Conservation (phyloP, 139 green algal genomes). For the Mychonastes homosphaera region DNA sequence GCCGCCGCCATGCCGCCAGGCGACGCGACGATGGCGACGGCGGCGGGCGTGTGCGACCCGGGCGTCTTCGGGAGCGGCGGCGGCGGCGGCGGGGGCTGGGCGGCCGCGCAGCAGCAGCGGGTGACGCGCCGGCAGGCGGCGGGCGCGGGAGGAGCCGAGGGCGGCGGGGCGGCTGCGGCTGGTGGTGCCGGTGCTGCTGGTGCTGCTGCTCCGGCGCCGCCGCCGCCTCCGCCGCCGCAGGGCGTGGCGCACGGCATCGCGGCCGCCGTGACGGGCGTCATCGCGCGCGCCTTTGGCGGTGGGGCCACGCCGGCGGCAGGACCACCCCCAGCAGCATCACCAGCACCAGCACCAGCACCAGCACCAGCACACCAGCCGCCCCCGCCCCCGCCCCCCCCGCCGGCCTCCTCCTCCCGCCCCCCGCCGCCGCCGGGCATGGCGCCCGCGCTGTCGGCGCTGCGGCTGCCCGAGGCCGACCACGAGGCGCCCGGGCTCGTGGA, state of each 20-base stretch:
- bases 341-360: slow-evolving; percentile 2
- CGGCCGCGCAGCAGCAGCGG: too few relatives aligned
- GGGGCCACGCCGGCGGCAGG: too few relatives aligned
- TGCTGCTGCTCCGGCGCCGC: neutral
- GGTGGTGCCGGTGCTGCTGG: neutral
- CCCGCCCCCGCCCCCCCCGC: neutral
- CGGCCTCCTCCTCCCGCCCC: neutral
- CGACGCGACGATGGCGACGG: too few relatives aligned
- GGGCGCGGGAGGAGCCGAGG: neutral
- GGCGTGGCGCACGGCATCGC: slow-evolving; percentile 5
- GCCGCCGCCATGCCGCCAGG: too few relatives aligned
- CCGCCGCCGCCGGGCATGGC: neutral
- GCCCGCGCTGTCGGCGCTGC: neutral
- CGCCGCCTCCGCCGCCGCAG: neutral
- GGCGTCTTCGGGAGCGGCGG: too few relatives aligned
- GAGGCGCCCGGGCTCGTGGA: slow-evolving; percentile 3
- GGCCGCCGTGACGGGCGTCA: neutral
- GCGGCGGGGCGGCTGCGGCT: neutral
- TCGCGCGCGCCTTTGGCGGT: neutral
- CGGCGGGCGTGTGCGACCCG: too few relatives aligned
- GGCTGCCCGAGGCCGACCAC: neutral
- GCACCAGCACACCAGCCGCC: neutral
- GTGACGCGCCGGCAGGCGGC: neutral
- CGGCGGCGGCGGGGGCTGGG: too few relatives aligned
- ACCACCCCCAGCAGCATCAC: neutral